phyloP scores from a whole-genome alignment of 768 basidiomycete genomes.

The Coprinopsis marcescibilis region DNA sequence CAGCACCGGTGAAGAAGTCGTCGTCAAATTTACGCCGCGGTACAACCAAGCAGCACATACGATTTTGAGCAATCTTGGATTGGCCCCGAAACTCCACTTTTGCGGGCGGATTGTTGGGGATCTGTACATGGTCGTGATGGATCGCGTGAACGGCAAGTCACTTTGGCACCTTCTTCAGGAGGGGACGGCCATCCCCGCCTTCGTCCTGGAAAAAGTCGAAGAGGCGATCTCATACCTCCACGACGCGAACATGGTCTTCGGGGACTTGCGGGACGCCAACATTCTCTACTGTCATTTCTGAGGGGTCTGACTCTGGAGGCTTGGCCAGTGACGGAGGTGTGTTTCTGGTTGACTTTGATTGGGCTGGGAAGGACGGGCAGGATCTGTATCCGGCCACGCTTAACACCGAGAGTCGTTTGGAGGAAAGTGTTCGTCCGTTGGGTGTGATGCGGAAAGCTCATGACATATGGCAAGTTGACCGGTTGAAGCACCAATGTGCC shows the following conservation, averaged over 20 bases:
- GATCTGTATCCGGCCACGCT: slow-evolving; percentile 5
- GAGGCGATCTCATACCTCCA: slow-evolving; percentile 14
- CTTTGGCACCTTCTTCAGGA: slow-evolving; percentile 14
- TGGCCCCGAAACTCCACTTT: too few relatives aligned
- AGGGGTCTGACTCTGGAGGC: neutral
- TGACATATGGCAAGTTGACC: too few relatives aligned
- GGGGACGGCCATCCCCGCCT: slow-evolving; percentile 13
- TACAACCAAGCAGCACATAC: too few relatives aligned
- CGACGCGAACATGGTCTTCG: neutral
- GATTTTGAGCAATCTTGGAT: too few relatives aligned
- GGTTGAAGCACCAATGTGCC: too few relatives aligned
- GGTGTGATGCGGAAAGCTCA: too few relatives aligned
- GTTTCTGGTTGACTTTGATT: slow-evolving; percentile 4
- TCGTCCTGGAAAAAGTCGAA: slow-evolving; percentile 11
- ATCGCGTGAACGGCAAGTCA: slow-evolving; percentile 11
- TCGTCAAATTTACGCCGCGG: too few relatives aligned
- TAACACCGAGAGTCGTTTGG: too few relatives aligned
- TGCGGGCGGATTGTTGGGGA: slow-evolving; percentile 15
- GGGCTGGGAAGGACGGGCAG: neutral
- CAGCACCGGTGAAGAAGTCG: too few relatives aligned
- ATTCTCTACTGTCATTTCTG: too few relatives aligned
- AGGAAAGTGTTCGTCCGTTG: too few relatives aligned
- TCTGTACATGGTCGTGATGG: slow-evolving; percentile 9
- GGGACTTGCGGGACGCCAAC: too few relatives aligned
- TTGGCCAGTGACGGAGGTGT: neutral